Evolutionary conservation across 441 rosid genomes (phyloP), one percentile per base, ranked within the genome.

Genomic region (Arabidopsis lyrata): DNA sequence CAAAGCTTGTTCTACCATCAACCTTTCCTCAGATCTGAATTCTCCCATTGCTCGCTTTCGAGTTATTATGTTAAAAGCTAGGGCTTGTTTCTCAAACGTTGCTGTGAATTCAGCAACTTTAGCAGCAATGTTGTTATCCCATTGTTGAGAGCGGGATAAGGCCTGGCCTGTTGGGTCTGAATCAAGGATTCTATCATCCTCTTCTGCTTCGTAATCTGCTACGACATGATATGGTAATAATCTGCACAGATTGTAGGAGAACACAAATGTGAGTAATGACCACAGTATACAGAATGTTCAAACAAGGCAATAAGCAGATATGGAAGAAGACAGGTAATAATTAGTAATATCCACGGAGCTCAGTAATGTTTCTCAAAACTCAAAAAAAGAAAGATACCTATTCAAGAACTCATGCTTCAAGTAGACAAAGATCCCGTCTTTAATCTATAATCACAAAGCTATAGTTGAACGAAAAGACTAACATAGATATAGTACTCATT

Each of bases 191-290:
- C 93, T 87, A 75, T 93, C 99, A 66, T 95, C 98, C 74, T 93
- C 99, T 78, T 93, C 99, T 20, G 98, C 97, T 83, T 95, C 98
- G 72, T 88, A 91, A 77, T 95, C 97, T 41, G 97, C 96, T 52
- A 95, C 93, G 5, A 95, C 95, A 75, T 93, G 98, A 78, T 93
- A 95, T 66, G 98, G 99, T 9, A 93, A 83, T 73, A 88, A 84
- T 69, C 98, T 95, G 86, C 83, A 83, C 13, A 78, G 11, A 7
- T 70, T 63, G 3, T 16, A 16, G 2, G 49, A 55, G 57, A 69
- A 73, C 29, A 78, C 24, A 47, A 8, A 63, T 42, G 24, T 52
- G 34, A 72, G 54, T 22, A 48, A 39, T 13, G 24, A 64, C 5
- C 24, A 45, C 14, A 36, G 35, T 8, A 41, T 5, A 38, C 53